Base-by-base conservation (phyloP, 768 basidiomycete species). In the Hericium rajendrae region DNA sequence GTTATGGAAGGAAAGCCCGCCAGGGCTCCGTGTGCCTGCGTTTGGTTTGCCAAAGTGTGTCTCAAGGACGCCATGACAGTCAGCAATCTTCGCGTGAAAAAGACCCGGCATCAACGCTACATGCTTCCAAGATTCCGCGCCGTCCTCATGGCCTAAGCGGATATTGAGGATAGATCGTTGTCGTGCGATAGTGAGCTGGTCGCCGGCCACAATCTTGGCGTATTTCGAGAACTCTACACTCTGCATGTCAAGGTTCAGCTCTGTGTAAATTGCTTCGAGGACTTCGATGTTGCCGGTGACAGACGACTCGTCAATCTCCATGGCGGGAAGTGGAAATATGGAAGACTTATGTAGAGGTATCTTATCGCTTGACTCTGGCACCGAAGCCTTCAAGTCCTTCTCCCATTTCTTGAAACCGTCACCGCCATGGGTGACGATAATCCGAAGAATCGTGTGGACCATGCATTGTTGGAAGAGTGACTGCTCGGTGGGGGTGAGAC, bases 61-160 rank as follows among this genome's bases (percentile, higher is more conserved):
- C 6, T 67, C 51, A 3, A 76, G 49, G 2, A 67, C 46, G 0
- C 71, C 72, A 37, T 64, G 66, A 5, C 62, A 57, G 32, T 69
- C 69, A 3, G 71, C 67, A n/a, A 74, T 72, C 56, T 74, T 71
- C 6, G 50, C 64, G 57, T 76, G 75, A 59, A 75, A 75, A 0
- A 75, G 63, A 0, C 74, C 74, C 0, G 70, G 69, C 16, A 68
- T 60, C 60, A 63, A 68, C 0, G 61, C 62, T 2, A 43, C 62
- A 57, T 67, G 62, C 0, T 64, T 58, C 43, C 68, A 70, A 0
- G 67, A 64, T 0, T 58, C 22, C 18, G 59, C 60, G 0, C 66
- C 68, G 11, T 32, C 48, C 48, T 73, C 70, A 20, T 74, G 67
- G 13, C 72, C 71, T 2, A 67, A 67, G 0, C 72, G 70, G 18